Conservation (phyloP, 2,329 filamentous ascomycete species). For the Claviceps lovelessii region DNA sequence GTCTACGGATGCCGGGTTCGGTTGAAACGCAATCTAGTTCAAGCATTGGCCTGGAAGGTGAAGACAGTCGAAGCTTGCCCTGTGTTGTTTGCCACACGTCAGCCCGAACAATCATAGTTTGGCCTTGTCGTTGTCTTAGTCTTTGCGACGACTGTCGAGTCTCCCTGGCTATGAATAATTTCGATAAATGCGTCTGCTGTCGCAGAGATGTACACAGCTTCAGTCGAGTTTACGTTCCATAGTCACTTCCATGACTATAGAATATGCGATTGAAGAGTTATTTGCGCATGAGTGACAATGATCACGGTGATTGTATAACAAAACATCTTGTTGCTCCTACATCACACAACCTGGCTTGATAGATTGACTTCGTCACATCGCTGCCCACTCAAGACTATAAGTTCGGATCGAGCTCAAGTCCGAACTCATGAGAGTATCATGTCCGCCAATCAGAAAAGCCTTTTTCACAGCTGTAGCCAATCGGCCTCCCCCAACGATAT, state of each 20-base stretch:
- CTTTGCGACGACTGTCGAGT: conserved; percentile 92
- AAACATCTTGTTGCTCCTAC: background rate
- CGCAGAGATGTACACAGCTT: conserved; percentile 78
- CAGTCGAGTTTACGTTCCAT: conserved; percentile 76
- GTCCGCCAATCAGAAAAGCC: conserved; percentile 72
- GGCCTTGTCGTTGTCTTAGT: conserved; percentile 90
- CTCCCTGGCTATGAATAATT: conserved; percentile 91
- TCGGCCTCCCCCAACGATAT: conserved; percentile 73
- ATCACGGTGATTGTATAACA: background rate
- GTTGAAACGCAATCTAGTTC: background rate
- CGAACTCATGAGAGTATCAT: conserved; percentile 24
- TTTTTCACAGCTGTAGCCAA: conserved; percentile 95
- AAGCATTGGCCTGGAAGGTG: conserved; percentile 32
- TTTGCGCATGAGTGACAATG: background rate
- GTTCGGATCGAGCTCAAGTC: conserved; percentile 40
- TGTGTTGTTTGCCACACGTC: conserved; percentile 87
- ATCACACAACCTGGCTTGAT: background rate
- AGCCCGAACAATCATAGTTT: conserved; percentile 81
- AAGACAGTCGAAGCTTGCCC: conserved; percentile 58
- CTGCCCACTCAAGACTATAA: conserved; percentile 88
- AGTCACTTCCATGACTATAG: background rate
- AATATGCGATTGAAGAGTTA: background rate
- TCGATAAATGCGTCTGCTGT: conserved; percentile 91
- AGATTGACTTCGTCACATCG: conserved; percentile 57
- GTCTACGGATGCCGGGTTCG: conserved; percentile 3